phyloP scores from a whole-genome alignment of 495 filamentous ascomycete genomes.

The Achaetomiella virescens region DNA sequence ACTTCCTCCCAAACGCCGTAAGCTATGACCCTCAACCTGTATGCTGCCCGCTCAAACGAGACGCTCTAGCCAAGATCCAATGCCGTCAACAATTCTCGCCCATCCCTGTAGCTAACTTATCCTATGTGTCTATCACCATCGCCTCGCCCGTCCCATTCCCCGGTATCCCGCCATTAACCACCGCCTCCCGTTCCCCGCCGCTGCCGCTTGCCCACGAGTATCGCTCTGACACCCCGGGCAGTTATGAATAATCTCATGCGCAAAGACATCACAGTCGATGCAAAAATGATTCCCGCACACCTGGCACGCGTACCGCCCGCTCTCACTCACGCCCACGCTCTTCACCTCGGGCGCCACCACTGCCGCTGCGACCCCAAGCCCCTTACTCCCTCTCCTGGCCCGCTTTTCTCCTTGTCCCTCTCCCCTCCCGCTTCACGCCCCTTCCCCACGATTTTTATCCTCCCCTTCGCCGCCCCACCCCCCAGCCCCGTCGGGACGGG shows the following conservation, averaged over 20 bases:
- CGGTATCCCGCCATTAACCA: slow-evolving; percentile 11
- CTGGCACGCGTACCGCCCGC: slow-evolving; percentile 79
- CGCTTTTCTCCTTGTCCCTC: slow-evolving; percentile 11
- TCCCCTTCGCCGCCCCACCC: not conserved
- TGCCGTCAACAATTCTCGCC: too few species aligned
- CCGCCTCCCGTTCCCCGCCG: not conserved
- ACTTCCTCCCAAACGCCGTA: too few species aligned
- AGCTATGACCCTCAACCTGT: too few species aligned
- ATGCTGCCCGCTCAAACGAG: too few species aligned
- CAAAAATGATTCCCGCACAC: slow-evolving; percentile 86
- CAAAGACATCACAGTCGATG: slow-evolving; percentile 94
- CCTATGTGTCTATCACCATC: slow-evolving; percentile 37
- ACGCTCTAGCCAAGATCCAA: too few species aligned
- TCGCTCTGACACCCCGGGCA: slow-evolving; percentile 88
- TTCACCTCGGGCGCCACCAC: slow-evolving; percentile 24
- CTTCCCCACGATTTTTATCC: not conserved
- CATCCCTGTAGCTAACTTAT: not conserved
- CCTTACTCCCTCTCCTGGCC: slow-evolving; percentile 8
- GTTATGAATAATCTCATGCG: slow-evolving; percentile 89
- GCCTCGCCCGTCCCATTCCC: slow-evolving; percentile 1
- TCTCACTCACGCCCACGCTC: slow-evolving; percentile 64
- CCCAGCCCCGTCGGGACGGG: slow-evolving; percentile 14
- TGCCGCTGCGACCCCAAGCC: slow-evolving; percentile 5
- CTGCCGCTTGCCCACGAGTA: slow-evolving; percentile 17
- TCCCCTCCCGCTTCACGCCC: not conserved